These are phyloP conservation scores for Leishmania mexicana DNA, from an alignment of 208 protist species.

Conservation along the genomic window DNA sequence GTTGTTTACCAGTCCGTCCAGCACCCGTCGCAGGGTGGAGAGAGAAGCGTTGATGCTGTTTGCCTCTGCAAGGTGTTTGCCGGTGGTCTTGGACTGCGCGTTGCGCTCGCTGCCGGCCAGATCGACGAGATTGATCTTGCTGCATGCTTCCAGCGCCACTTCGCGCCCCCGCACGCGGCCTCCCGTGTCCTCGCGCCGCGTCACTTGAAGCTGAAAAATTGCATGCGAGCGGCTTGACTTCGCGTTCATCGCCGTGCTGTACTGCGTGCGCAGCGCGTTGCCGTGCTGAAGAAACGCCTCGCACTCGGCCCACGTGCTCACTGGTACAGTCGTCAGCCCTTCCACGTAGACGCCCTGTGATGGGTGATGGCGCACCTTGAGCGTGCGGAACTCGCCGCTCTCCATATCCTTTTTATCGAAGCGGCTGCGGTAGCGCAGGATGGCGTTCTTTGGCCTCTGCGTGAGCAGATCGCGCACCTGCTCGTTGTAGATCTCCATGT, in stretches of 20 bases:
- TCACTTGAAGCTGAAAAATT: slow-evolving; percentile 93
- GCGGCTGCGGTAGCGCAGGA: slow-evolving; percentile 58
- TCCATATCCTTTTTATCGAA: slow-evolving; percentile 59
- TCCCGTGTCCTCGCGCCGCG: slow-evolving; percentile 56
- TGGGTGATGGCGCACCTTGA: slow-evolving; percentile 77
- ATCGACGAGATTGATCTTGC: slow-evolving; percentile 83
- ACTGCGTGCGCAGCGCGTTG: slow-evolving; percentile 62
- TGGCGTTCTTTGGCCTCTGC: slow-evolving; percentile 57
- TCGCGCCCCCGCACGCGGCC: slow-evolving; percentile 77
- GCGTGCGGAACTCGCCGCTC: slow-evolving; percentile 49
- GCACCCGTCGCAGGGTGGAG: slow-evolving; percentile 75
- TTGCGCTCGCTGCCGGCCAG: slow-evolving; percentile 76
- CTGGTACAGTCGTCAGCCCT: slow-evolving; percentile 76
- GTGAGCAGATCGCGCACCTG: slow-evolving; percentile 81
- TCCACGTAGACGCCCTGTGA: slow-evolving; percentile 73
- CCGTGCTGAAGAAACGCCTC: slow-evolving; percentile 68
- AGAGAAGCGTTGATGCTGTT: slow-evolving; percentile 84
- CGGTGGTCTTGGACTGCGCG: slow-evolving; percentile 33
- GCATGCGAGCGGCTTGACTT: slow-evolving; percentile 94
- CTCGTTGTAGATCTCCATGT: slow-evolving; percentile 93
- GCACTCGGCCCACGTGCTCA: slow-evolving; percentile 70
- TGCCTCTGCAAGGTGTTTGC: slow-evolving; percentile 58
- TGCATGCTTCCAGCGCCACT: slow-evolving; percentile 41
- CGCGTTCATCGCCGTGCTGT: slow-evolving; percentile 91
- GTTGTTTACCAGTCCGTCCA: slow-evolving; percentile 54